Base-by-base conservation (phyloP, 2,329 filamentous ascomycete species). In the Claviceps purpurea region DNA sequence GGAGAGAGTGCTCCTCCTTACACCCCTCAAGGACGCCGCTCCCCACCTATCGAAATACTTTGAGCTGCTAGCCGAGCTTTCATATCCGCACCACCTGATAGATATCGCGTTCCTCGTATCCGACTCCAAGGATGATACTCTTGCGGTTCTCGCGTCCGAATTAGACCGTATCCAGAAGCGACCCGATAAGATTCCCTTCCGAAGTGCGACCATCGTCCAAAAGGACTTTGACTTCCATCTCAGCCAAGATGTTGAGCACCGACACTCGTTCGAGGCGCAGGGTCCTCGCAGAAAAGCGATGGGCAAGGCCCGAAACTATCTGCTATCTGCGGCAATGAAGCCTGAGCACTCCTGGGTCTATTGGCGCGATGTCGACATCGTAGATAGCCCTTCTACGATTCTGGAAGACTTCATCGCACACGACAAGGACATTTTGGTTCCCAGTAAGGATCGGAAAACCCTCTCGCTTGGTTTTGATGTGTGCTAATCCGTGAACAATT, bases 291-390 rank as follows among this genome's bases (percentile, higher is more conserved):
- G 93, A 58, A 97, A 91, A 71, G 82, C 85, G 39, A 90, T 98
- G 79, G 93, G 86, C 46, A 82, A 78, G 59, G 93, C 93, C 30
- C 81, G 93, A 60, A 98, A 98, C 68, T 98, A 95, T 68, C 76
- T 98, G 20, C 79, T 98, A 2, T 80, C 82, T 37, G 76, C 88
- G 0, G 85, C 93, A 3, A 66, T 98, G 61, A 95, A 94, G 72
- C 82, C 89, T 0, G 89, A 97, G 56, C 93, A 98, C 66, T 91
- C 89, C 8, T 98, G 93, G 93, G 90, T 97, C 8, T 97, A 96
- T 68, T 98, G 93, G 93, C 82, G 93, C 55, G 93, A 98, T 66
- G 90, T 95, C 49, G 93, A 98, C 68, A 96, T 98, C 60, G 82
- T 87, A 47, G 90, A 98, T 64, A 95, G 86, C 65, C 89, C 91